These are phyloP conservation scores for Protomyces lactucae-debilis DNA, from an alignment of 1,139 yeast genomes.

Conservation along the genomic window DNA sequence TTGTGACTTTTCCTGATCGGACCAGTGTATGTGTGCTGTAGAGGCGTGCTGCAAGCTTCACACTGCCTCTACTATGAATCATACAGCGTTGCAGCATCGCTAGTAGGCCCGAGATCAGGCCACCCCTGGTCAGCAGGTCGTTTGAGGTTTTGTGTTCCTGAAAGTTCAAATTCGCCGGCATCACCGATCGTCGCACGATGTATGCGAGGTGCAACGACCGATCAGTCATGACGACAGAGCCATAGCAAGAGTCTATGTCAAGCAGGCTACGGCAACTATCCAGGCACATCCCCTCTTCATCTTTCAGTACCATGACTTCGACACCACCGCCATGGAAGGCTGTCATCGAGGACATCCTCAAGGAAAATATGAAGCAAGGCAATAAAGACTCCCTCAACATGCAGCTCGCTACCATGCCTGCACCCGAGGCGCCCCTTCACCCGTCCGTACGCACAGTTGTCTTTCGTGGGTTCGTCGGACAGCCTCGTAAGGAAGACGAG, in stretches of 20 bases:
- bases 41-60: neutral
- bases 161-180: neutral
- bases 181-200: neutral
- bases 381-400: constrained; percentile 17
- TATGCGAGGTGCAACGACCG: neutral
- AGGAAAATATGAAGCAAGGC: constrained; percentile 24
- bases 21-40: neutral
- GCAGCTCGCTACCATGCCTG: constrained; percentile 22
- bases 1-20: constrained; percentile 34
- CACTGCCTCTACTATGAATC: neutral
- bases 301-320: neutral
- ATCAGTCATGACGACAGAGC: neutral
- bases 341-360: constrained; percentile 2
- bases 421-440: constrained; percentile 6
- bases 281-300: neutral
- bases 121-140: neutral
- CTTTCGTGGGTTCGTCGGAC: constrained; percentile 24
- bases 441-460: constrained; percentile 21
- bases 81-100: neutral
- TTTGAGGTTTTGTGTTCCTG: neutral
- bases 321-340: constrained; percentile 7
- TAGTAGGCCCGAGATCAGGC: neutral
- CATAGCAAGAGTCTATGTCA: neutral
- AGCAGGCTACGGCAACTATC: neutral
- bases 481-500: constrained; percentile 22